phyloP scores from a whole-genome alignment of 306 rosid genomes.

The Citrullus amarus region DNA sequence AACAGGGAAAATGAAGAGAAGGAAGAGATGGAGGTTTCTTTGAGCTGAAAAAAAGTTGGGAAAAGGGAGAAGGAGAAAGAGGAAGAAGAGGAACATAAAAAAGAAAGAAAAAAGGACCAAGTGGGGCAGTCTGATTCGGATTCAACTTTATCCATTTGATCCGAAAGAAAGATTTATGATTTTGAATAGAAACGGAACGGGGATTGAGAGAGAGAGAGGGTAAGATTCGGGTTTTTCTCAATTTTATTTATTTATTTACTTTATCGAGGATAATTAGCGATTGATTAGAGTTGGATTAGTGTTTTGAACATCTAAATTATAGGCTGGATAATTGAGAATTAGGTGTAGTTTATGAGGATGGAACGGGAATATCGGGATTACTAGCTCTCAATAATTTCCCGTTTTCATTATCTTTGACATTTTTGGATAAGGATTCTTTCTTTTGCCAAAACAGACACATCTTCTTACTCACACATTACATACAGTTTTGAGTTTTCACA shows the following conservation, averaged over 20 bases:
- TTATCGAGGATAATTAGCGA: not conserved
- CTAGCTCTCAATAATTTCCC: not conserved
- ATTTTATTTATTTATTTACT: not conserved
- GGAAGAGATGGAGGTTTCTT: not conserved
- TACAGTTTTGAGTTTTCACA: slow-evolving; percentile 7
- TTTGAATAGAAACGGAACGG: not conserved
- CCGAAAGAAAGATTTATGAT: not conserved
- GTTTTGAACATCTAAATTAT: not conserved
- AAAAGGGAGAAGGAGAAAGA: not conserved
- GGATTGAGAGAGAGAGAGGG: not conserved
- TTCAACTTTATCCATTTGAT: slow-evolving; percentile 7
- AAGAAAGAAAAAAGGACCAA: not conserved
- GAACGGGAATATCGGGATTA: not conserved
- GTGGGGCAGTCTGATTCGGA: slow-evolving; percentile 3
- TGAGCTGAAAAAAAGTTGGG: not conserved
- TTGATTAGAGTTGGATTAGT: not conserved
- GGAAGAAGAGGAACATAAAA: not conserved
- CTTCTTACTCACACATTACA: not conserved
- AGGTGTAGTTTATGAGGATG: not conserved
- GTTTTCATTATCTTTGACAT: not conserved
- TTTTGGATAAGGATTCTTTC: not conserved
- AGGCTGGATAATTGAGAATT: not conserved
- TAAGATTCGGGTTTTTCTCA: not conserved
- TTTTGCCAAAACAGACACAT: not conserved
- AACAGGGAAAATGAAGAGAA: not conserved